phyloP scores from a whole-genome alignment of 495 filamentous ascomycete genomes.

The Neurospora terricola region DNA sequence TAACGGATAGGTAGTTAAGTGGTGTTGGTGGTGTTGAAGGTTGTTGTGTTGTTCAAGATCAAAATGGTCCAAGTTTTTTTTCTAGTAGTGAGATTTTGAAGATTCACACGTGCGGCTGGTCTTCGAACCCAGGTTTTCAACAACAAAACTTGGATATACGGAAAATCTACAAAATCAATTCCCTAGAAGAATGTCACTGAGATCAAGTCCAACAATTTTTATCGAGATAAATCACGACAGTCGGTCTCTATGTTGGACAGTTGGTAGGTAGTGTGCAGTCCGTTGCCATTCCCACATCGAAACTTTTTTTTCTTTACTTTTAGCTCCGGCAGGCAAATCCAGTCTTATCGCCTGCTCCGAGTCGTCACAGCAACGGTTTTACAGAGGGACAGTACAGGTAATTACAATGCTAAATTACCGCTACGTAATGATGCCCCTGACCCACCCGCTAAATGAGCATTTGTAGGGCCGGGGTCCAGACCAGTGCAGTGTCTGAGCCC shows the following conservation, averaged over 20 bases:
- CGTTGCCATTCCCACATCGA: background rate
- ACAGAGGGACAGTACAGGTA: background rate
- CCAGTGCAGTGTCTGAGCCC: background rate
- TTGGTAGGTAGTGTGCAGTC: background rate
- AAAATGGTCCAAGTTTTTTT: background rate
- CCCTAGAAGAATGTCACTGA: background rate
- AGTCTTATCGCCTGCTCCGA: background rate
- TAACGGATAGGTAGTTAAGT: background rate
- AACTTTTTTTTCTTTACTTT: background rate
- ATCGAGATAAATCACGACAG: background rate
- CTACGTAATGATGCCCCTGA: background rate
- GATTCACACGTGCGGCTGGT: background rate
- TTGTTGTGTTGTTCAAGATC: background rate
- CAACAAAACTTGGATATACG: background rate
- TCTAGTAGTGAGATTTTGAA: background rate
- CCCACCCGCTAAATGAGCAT: background rate
- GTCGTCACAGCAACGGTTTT: background rate
- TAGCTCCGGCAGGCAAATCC: background rate
- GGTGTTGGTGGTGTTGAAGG: background rate
- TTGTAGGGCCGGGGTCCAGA: background rate
- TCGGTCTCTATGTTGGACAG: background rate
- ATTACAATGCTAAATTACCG: background rate
- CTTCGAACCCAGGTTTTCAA: background rate
- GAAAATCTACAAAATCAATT: background rate
- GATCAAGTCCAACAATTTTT: background rate